Evolutionary conservation across 2,329 filamentous ascomycete species (phyloP).

Genomic region (Alternaria solani): DNA sequence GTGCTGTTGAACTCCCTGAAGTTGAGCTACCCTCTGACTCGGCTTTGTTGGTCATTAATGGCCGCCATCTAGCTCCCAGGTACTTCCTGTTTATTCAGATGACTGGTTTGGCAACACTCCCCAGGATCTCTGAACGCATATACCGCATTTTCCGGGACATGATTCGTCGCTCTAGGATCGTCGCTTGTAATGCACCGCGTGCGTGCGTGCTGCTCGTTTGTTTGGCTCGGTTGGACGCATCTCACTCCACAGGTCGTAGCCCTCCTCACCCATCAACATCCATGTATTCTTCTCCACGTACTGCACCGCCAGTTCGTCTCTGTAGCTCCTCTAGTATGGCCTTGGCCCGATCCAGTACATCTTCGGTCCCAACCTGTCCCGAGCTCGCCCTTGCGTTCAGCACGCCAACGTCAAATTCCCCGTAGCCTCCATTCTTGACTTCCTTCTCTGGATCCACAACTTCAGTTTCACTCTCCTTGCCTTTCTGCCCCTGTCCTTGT

Average conservation of each 20-base stretch:
- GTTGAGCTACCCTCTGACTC: neutral
- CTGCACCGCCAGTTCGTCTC: constrained; percentile 23
- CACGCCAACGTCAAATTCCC: constrained; percentile 81
- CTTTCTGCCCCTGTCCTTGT: constrained; percentile 7
- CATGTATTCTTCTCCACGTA: constrained; percentile 26
- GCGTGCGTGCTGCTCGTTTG: neutral
- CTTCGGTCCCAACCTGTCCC: constrained; percentile 81
- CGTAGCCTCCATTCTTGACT: constrained; percentile 57
- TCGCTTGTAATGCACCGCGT: neutral
- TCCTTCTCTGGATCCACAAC: constrained; percentile 32
- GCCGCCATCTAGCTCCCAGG: neutral
- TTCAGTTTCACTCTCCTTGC: constrained; percentile 18
- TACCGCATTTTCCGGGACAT: neutral
- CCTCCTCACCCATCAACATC: constrained; percentile 29
- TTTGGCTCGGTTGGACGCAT: neutral
- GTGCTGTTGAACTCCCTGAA: neutral
- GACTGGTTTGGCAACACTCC: neutral
- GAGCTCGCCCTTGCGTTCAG: constrained; percentile 85
- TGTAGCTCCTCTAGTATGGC: constrained; percentile 59
- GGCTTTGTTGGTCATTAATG: neutral
- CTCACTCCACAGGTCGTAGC: neutral
- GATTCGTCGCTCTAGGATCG: neutral
- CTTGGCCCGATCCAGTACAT: constrained; percentile 74
- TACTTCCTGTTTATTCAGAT: neutral
- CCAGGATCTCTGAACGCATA: neutral